phyloP scores from a whole-genome alignment of 768 basidiomycete genomes.

The Lactarius tabidus region DNA sequence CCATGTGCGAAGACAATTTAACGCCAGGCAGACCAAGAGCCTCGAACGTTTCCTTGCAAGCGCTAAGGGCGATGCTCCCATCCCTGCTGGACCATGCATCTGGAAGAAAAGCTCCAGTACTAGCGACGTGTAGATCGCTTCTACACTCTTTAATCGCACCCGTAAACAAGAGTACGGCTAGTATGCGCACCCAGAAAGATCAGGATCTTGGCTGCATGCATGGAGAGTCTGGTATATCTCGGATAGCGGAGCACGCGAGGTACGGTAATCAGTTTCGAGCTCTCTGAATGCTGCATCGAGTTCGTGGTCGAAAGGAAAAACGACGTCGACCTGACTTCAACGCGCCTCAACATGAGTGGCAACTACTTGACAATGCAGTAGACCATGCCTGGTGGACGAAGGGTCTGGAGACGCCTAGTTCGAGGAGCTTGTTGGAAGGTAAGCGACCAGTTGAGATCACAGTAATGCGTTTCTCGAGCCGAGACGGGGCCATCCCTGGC shows the following conservation, averaged over 20 bases:
- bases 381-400: conserved; percentile 25
- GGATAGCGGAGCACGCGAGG: conserved; percentile 41
- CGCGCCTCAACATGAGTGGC: not conserved
- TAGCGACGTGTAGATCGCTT: conserved; percentile 15
- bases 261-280: conserved; percentile 44
- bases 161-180: conserved; percentile 21
- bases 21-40: conserved; percentile 56
- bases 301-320: conserved; percentile 46
- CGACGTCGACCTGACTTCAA: conserved; percentile 51
- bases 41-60: conserved; percentile 57
- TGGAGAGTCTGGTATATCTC: conserved; percentile 40
- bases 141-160: not conserved
- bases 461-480: conserved; percentile 18
- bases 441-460: conserved; percentile 23
- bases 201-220: conserved; percentile 30
- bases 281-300: conserved; percentile 40
- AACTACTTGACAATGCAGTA: not conserved
- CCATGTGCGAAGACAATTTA: conserved; percentile 46
- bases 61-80: conserved; percentile 53
- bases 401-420: conserved; percentile 14
- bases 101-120: conserved; percentile 31
- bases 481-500: conserved; percentile 6
- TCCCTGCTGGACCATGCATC: conserved; percentile 68
- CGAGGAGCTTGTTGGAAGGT: conserved; percentile 17
- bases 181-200: conserved; percentile 17